Conservation (phyloP, 306 rosid species). For the Dryas drummondii region DNA sequence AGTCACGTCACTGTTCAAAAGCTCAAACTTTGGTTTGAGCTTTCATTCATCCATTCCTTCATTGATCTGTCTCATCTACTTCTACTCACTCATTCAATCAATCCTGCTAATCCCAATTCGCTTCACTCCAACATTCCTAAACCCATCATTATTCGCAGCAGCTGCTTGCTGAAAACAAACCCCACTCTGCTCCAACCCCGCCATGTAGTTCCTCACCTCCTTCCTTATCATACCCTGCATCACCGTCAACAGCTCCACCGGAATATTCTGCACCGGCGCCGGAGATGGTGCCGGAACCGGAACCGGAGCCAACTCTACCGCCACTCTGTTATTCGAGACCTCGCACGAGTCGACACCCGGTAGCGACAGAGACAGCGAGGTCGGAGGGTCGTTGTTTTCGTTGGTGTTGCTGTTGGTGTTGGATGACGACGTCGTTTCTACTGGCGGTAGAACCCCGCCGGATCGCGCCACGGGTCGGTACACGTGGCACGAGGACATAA, state of each 20-base stretch:
- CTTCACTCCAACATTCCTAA: slow-evolving; percentile 58
- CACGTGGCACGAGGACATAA: slow-evolving; percentile 44
- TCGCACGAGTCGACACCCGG: slow-evolving; percentile 69
- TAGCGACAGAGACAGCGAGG: slow-evolving; percentile 72
- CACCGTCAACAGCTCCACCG: slow-evolving; percentile 60
- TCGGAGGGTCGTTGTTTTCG: slow-evolving; percentile 56
- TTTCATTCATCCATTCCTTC: neutral
- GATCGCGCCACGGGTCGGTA: slow-evolving; percentile 72
- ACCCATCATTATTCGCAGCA: slow-evolving; percentile 37
- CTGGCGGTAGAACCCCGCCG: slow-evolving; percentile 57
- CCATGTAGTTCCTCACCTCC: slow-evolving; percentile 90
- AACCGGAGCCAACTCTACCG: slow-evolving; percentile 16
- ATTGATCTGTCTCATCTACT: neutral
- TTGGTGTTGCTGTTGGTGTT: neutral
- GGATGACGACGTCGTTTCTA: slow-evolving; percentile 59
- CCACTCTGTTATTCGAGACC: slow-evolving; percentile 29
- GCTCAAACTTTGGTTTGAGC: neutral
- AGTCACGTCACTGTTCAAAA: neutral
- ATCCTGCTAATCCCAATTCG: slow-evolving; percentile 65
- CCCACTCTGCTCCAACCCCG: slow-evolving; percentile 63
- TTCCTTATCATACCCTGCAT: slow-evolving; percentile 94
- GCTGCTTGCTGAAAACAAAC: slow-evolving; percentile 38
- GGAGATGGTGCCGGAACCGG: slow-evolving; percentile 9
- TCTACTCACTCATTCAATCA: slow-evolving; percentile 33
- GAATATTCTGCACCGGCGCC: neutral